Evolutionary conservation across 495 filamentous ascomycete genomes (phyloP), one percentile per base, ranked within the genome.

Genomic region (Trichocladium uniseriatum): DNA sequence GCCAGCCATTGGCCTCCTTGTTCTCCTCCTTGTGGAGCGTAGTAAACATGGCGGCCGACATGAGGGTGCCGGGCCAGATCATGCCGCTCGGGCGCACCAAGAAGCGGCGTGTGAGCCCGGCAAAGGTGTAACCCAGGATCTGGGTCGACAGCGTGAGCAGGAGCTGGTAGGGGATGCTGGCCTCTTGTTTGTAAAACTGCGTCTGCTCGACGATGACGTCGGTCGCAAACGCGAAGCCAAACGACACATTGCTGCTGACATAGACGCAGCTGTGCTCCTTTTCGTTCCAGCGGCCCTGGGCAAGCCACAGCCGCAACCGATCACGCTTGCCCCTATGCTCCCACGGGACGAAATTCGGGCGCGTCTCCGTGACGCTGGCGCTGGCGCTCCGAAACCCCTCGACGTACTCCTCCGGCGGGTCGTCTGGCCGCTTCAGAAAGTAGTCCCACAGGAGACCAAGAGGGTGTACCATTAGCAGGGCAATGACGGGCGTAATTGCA

Each of bases 11-110:
- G 4, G 89, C 89, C 15, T 80, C 66, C 38, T 76, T 76, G 58
- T 94, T 94, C 42, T 84, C 80, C 45, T 84, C 81, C 42, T 86
- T 89, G 61, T 95, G 90, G 19, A 95, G 70, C 0, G 89, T 90
- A 2, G 79, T 82, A 54, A 95, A 84, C 73, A 95, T 86, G 36
- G 89, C 83, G 1, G 88, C 84, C 37, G 89, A 90, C 64, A 89
- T 87, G 27, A 95, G 71, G 4, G 89, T 90, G 38, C 82, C 81
- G 0, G 90, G 89, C 89, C 89, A 95, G 14, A 95, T 84, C 87
- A 95, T 94, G 15, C 86, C 82, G 37, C 84, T 81, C 6, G 89
- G 89, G 6, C 83, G 77, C 14, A 94, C 87, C n/a, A 91, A 70
- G 58, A 84, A 85, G 19, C 81, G 73, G n/a, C 84, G 74, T 2